Evolutionary conservation across 768 basidiomycete species (phyloP).

Genomic region (Podaxis sp.): DNA sequence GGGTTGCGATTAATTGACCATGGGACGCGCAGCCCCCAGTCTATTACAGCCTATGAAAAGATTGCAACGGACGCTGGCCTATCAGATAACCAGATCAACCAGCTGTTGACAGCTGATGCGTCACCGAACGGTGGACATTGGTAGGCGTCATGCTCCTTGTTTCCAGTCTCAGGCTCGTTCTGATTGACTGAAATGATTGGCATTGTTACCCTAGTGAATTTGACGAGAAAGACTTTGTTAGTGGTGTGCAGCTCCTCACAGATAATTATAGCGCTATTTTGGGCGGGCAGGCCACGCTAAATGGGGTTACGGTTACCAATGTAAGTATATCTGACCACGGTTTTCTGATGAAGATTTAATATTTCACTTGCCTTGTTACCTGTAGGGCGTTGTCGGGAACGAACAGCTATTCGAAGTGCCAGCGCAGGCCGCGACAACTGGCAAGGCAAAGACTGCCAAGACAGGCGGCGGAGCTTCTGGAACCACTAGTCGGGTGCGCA

Average conservation of each 20-base stretch:
- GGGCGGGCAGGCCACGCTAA: neutral
- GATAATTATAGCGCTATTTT: neutral
- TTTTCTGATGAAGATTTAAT: neutral
- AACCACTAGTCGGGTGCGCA: neutral
- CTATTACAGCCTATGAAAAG: neutral
- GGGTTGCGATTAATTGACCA: neutral
- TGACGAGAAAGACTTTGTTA: neutral
- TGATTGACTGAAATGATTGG: neutral
- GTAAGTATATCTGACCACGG: neutral
- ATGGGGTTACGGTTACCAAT: neutral
- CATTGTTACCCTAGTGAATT: neutral
- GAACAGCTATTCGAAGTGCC: neutral
- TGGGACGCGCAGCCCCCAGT: neutral
- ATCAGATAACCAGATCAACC: neutral
- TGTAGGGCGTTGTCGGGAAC: neutral
- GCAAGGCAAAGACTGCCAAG: neutral
- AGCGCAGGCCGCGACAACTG: neutral
- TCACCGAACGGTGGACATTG: neutral
- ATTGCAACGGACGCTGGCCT: neutral
- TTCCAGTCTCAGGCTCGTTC: neutral
- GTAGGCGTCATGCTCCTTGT: neutral
- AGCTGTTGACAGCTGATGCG: conserved; percentile 1
- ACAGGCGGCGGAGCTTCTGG: neutral
- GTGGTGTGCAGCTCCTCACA: neutral
- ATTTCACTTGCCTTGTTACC: neutral